Base-by-base conservation (phyloP, 345 rosid species). In the Viola odorata region DNA sequence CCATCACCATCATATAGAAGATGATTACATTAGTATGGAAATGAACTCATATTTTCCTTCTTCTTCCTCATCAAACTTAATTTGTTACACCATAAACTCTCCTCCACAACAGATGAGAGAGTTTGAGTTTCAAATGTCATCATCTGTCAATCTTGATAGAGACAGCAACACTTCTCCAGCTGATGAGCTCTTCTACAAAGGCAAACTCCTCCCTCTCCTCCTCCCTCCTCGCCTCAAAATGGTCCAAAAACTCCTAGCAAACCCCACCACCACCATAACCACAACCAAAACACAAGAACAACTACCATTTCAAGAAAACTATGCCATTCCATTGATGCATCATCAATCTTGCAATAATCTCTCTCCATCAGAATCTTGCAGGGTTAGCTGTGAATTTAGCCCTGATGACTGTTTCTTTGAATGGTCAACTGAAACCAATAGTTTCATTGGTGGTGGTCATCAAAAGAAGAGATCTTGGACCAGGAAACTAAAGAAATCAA, bases 151-250 rank as follows among this genome's bases (percentile, higher is more conserved):
- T 55, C 57, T 54, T 6, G 86, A 78, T 7, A 77, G 65, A 50
- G 79, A 66, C 4, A 17, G 73, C 12, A 58, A 73, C 11, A 60
- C 79, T 51, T 82, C 79, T 32, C 92, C 96, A 0, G 98, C 99
- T 23, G 99, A 95, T 49, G 95, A 95, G 61, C 99, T 95, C 40
- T 95, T 95, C 83, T 88, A 81, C 82, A 85, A 79, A 12, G 99
- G 99, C 7, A 88, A 85, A 64, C 96, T 95, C 69, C 95, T 95
- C 37, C 99, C 99, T 69, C 99, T 95, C 38, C 96, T 82, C 55
- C 81, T 86, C 61, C 95, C 97, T 69, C 95, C 88, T 70, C 80
- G 95, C 16, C 70, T 84, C 44, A 81, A 81, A 67, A 88, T 86
- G 95, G 89, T 91, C 53, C 84, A 82, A 60, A 81, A 77, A 36